Base-by-base conservation (phyloP, 2,329 filamentous ascomycete species). In the Stromatinia cepivora region DNA sequence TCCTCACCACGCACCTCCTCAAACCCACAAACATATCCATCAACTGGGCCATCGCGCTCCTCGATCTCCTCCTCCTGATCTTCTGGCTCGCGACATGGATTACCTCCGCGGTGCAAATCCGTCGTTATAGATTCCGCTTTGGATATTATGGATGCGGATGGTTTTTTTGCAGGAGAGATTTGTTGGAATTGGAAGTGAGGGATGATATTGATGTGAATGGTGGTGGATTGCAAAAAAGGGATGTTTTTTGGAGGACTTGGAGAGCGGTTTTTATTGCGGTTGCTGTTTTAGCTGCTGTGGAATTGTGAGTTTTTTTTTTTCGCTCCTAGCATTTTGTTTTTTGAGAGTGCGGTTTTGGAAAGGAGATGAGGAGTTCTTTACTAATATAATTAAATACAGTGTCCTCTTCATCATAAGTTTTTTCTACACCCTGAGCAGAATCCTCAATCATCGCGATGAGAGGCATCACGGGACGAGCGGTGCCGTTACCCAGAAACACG, bases 61-160 rank as follows among this genome's bases (percentile, higher is more conserved):
- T 69, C 4, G 67, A 69, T 22, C 15, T 69, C 3, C 53, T 66
- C 45, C 31, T 66, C 10, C 10, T 59, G 4, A 61, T 59, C 22
- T 54, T 69, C 36, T 69, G 67, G 67, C 22, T 69, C 9, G 52
- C 65, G 3, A 42, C 67, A 1, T 69, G 64, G 45, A 54, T 59
- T 15, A 63, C 61, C 0, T 56, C 48, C 8, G 42, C 66, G 2
- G 50, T 64, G 1, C 66, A 69, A 25, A 59, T 69, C 2, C 46
- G 58, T 20, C 48, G 39, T 2, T 64, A 46, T 17, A 7, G 39
- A 4, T 34, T 34, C 9, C n/a, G 46, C 6, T 64, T 48, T 1
- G 28, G 39, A 0, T 69, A 69, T 36, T 69, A 57, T 11, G 50
- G 52, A 1, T 69, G 66, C 22, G 66, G 66, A n/a, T 28, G 10